Conservation (phyloP, 768 basidiomycete genomes). For the Lactifluus echinatus region DNA sequence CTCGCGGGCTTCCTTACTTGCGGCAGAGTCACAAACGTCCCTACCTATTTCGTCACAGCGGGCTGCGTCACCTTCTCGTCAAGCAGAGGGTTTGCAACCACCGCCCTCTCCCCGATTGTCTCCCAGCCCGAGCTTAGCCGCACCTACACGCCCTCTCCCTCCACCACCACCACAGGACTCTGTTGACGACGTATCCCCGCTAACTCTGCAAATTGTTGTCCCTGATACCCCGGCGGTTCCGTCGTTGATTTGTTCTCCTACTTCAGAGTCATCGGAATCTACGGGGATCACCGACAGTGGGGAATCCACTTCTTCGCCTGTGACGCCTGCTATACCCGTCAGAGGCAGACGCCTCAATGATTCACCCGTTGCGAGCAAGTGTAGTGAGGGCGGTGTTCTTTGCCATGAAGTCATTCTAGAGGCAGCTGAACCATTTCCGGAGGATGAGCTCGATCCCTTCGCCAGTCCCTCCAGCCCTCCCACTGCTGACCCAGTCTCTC, state of each 20-base stretch:
- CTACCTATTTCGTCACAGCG: not conserved
- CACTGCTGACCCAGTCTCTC: not conserved
- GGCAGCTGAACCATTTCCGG: constrained; percentile 1
- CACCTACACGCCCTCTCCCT: not conserved
- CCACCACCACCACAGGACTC: not conserved
- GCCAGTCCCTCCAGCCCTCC: not conserved
- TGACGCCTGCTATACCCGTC: not conserved
- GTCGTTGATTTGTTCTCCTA: constrained; percentile 4
- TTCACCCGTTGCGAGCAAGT: constrained; percentile 7
- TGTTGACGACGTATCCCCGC: not conserved
- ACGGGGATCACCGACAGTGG: not conserved
- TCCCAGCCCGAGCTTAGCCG: not conserved
- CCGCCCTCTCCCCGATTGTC: not conserved
- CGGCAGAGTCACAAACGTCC: not conserved
- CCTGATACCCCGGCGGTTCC: constrained; percentile 9
- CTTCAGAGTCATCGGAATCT: constrained; percentile 9
- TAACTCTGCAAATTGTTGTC: not conserved
- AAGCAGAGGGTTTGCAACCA: not conserved
- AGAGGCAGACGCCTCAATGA: not conserved
- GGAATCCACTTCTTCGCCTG: not conserved
- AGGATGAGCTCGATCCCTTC: constrained; percentile 5
- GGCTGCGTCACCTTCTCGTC: not conserved
- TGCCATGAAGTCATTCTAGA: constrained; percentile 12
- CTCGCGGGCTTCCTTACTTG: not conserved
- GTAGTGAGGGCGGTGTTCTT: not conserved